phyloP scores from a whole-genome alignment of 129 eudicot genomes.

The Apium graveolens region DNA sequence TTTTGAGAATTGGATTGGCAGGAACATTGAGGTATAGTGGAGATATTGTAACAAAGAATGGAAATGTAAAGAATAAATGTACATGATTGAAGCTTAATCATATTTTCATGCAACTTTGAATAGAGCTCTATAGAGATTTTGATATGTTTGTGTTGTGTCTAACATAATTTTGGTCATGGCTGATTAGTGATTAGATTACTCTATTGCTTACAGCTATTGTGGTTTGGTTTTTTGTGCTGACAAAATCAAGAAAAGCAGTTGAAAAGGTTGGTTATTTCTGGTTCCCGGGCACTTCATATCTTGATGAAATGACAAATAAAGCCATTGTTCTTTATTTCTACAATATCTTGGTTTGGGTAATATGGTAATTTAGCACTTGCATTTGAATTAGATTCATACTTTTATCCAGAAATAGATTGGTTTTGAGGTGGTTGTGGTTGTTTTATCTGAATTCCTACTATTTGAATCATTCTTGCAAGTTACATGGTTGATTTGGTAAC shows the following conservation, averaged over 20 bases:
- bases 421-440: not conserved
- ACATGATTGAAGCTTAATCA: slow-evolving; percentile 13
- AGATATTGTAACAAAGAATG: slow-evolving; percentile 15
- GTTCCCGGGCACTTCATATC: slow-evolving; percentile 12
- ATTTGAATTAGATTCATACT: not conserved
- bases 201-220: slow-evolving; percentile 2
- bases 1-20: slow-evolving; percentile 35
- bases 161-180: slow-evolving; percentile 18
- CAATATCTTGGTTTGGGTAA: not conserved
- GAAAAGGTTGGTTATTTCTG: slow-evolving; percentile 14
- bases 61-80: slow-evolving; percentile 16
- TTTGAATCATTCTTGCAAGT: slow-evolving; percentile 1
- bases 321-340: not conserved
- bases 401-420: not conserved
- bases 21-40: slow-evolving; percentile 17
- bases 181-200: slow-evolving; percentile 1
- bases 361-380: not conserved
- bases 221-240: slow-evolving; percentile 28
- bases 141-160: slow-evolving; percentile 5
- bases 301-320: not conserved
- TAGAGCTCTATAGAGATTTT: slow-evolving; percentile 8
- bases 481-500: slow-evolving; percentile 9
- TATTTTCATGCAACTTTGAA: slow-evolving; percentile 21
- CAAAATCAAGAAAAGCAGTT: slow-evolving; percentile 38
- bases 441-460: not conserved